These are phyloP conservation scores for Inonotus obliquus DNA, from an alignment of 1,284 basidiomycete genomes.

Conservation along the genomic window DNA sequence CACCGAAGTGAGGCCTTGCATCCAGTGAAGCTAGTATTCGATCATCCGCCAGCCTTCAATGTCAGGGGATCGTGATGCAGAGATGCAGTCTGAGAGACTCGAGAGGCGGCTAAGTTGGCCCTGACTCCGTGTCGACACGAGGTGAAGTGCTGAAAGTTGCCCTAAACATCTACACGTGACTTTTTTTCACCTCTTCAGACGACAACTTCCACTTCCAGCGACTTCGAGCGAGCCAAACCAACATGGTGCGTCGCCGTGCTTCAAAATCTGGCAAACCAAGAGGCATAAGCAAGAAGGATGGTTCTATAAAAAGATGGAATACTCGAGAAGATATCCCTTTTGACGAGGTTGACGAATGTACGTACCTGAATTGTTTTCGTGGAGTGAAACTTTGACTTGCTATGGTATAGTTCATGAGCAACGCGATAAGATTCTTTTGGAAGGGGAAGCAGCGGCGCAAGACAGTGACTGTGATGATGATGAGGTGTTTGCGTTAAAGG, in stretches of 20 bases:
- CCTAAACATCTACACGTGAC: too few species aligned
- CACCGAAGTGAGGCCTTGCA: too few species aligned
- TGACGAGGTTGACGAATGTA: constrained; percentile 75
- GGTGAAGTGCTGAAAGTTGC: too few species aligned
- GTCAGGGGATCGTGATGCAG: too few species aligned
- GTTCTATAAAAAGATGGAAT: constrained; percentile 55
- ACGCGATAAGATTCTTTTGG: constrained; percentile 76
- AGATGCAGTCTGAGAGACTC: too few species aligned
- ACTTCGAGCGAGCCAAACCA: too few species aligned
- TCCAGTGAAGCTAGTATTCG: too few species aligned
- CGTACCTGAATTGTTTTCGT: background rate
- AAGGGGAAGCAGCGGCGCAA: constrained; percentile 41
- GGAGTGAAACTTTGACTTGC: background rate
- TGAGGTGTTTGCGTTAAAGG: constrained; percentile 67
- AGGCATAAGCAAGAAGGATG: constrained; percentile 36
- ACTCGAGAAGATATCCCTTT: constrained; percentile 59
- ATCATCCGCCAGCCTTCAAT: too few species aligned
- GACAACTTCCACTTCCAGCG: too few species aligned
- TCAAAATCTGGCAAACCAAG: constrained; percentile 24
- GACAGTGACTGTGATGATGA: constrained; percentile 47
- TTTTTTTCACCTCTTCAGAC: too few species aligned
- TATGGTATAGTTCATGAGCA: constrained; percentile 53
- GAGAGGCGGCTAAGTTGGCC: too few species aligned
- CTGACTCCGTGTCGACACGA: too few species aligned
- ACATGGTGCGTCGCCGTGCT: constrained; percentile 31